Evolutionary conservation across 306 rosid species (phyloP), one percentile per base, ranked within the genome.

Genomic region (Erythrophleum fordii): DNA sequence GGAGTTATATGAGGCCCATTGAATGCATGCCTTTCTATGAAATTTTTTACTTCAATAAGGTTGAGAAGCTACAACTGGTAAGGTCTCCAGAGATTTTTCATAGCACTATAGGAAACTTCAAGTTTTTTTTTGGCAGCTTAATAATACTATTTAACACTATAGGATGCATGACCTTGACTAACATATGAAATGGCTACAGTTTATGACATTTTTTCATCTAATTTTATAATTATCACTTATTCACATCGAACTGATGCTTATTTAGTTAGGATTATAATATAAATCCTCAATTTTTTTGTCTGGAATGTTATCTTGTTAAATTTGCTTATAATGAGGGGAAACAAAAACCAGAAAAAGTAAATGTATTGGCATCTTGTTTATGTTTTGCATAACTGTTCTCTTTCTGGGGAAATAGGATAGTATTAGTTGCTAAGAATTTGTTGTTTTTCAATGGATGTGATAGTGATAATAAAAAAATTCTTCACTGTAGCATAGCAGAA

Each of bases 1-100:
- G 98, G 85, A 85, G 89, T 78, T 88, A 73, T 86, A 71, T 91
- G 87, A 90, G 66, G 87, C 97, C 99, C 46, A 82, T 89, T 74
- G 91, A 89, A 75, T 84, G 94, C 86, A 75, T 81, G 78, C 89
- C 94, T 69, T 89, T 89, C 69, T 92, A 93, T 79, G 97, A 95
- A 86, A 80, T 88, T 83, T 81, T 85, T 60, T 90, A 97, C 92
- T 95, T 93, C 84, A 90, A 87, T 80, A 84, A 89, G 70, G 97
- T 93, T 79, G 94, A 87, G 84, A 91, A 90, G 79, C 99, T 95
- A 87, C 92, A 88, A 71, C 82, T 68, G 91, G 99, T 95, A 88
- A 89, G 98, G 75, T 65, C 62, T 83, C 79, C 53, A 75, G 18
- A 76, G 25, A 35, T 80, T 62, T 46, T 78, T 73, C 67, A 53